Base-by-base conservation (phyloP, 768 basidiomycete species). In the Kondoa malvinella region DNA sequence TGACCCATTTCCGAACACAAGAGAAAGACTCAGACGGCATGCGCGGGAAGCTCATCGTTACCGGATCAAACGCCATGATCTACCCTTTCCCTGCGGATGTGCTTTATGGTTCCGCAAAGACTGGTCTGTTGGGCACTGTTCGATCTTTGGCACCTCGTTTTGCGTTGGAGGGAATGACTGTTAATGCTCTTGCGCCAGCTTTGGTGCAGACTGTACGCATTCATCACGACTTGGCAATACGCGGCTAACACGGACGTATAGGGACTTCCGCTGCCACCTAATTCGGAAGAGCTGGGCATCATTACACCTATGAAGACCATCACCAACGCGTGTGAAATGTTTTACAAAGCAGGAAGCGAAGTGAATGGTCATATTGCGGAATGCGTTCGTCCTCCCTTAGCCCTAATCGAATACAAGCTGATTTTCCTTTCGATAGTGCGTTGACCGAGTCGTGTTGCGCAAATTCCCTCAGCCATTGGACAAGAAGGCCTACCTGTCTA, bases 1-100 rank as follows among this genome's bases (percentile, higher is more conserved):
- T 68, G 3, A 61, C 63, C 1, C 62, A 68, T 32, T 68, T 68
- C 34, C 34, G 67, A 27, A 50, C 25, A 34, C 67, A 68, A 32
- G 63, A 57, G 21, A 34, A 29, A 26, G 67, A 68, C 50, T 26
- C 33, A 8, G 30, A 64, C 14, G 67, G 67, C 25, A 56, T 30
- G 61, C 34, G 67, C 16, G 67, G 67, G 27, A 68, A 65, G 67
- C 33, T 68, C 2, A 25, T 68, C 30, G 40, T 64, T 25, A 60
- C 67, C 33, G 67, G 31, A 34, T 65, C 63, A 25, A 57, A 61
- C n/a, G 67, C 67, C 26, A 57, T 31, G 30, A 21, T 60, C 62
- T 25, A 26, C 34, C 32, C 64, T 33, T 67, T 67, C 57, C 57
- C 67, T 3, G 40, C 33, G 29, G 67, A 68, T 57, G 25, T 56